Base-by-base conservation (phyloP, 768 basidiomycete genomes). In the Pholiota conissans region DNA sequence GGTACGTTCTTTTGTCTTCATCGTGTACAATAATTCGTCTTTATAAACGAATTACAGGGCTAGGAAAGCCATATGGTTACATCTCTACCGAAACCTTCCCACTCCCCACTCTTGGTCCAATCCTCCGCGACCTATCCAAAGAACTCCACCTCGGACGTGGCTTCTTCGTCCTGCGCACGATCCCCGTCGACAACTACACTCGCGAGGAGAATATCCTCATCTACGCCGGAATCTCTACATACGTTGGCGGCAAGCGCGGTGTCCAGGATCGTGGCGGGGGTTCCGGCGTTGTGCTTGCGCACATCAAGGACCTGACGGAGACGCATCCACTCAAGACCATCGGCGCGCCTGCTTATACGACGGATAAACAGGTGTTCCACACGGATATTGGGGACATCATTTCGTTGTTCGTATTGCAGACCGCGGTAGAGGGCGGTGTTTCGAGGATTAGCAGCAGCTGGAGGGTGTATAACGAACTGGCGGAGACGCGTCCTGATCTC, bases 321-420 rank as follows among this genome's bases (percentile, higher is more conserved):
- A 73, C 70, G 30, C 69, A 76, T 42, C 69, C 74, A 11, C 67
- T 69, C 57, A 71, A 72, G 49, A 71, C 67, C n/a, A 75, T 76
- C 56, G 75, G 74, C 5, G 73, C 74, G 27, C 71, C 79, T 5
- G 79, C 79, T n/a, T 79, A 78, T 57, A 79, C 76, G 11, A 79
- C 76, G 3, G 78, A 79, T 60, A 76, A 76, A 62, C 80, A 81
- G 62, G 78, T 80, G 9, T 81, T 80, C 71, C 79, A 80, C 59
- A 79, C 78, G 2, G 79, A 80, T 39, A 59, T 61, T 46, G 72
- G 75, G 32, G 78, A 80, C 60, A 68, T 80, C 53, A 76, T 81
- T 57, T 73, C 78, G 2, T 70, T 80, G 13, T 70, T 78, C 46
- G 74, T 76, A 2, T 61, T 81, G 49, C 70, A 77, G 58, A 69